These are phyloP conservation scores for Tetragonia tetragonoides DNA, from an alignment of 148 eudicot species.

Conservation along the genomic window DNA sequence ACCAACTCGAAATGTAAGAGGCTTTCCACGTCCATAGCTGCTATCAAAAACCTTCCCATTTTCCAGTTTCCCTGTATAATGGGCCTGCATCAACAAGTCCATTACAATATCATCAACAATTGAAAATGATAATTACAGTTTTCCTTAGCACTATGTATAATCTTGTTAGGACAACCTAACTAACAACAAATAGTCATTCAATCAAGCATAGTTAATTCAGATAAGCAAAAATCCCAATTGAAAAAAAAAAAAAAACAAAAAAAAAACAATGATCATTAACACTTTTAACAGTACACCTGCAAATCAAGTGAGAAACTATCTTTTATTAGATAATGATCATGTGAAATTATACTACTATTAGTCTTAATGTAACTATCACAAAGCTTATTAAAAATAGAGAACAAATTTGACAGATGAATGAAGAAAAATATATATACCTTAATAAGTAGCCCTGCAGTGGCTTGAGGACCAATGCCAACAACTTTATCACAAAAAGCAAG, in stretches of 20 bases:
- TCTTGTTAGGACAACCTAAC: too few relatives aligned
- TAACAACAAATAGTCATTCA: too few relatives aligned
- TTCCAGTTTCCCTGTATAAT: slow-evolving; percentile 78
- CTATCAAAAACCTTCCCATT: slow-evolving; percentile 82
- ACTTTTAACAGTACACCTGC: too few relatives aligned
- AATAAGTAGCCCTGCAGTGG: slow-evolving; percentile 71
- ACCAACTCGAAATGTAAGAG: slow-evolving; percentile 84
- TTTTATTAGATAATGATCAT: too few relatives aligned
- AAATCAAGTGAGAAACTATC: too few relatives aligned
- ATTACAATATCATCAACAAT: not conserved
- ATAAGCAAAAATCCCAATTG: too few relatives aligned
- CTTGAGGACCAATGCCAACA: slow-evolving; percentile 56
- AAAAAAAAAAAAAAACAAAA: too few relatives aligned
- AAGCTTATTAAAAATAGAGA: too few relatives aligned
- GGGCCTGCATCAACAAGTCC: slow-evolving; percentile 58
- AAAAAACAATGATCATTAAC: too few relatives aligned
- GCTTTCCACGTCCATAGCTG: slow-evolving; percentile 88
- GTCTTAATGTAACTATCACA: too few relatives aligned
- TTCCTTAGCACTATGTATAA: not conserved
- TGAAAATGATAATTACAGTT: not conserved
- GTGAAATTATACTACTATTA: too few relatives aligned
- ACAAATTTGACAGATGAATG: not conserved
- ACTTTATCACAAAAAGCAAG: slow-evolving; percentile 68
- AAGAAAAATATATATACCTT: slow-evolving; percentile 40
- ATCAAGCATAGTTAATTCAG: too few relatives aligned